phyloP scores from a whole-genome alignment of 805 yeast species.

The Kuraishia molischiana region DNA sequence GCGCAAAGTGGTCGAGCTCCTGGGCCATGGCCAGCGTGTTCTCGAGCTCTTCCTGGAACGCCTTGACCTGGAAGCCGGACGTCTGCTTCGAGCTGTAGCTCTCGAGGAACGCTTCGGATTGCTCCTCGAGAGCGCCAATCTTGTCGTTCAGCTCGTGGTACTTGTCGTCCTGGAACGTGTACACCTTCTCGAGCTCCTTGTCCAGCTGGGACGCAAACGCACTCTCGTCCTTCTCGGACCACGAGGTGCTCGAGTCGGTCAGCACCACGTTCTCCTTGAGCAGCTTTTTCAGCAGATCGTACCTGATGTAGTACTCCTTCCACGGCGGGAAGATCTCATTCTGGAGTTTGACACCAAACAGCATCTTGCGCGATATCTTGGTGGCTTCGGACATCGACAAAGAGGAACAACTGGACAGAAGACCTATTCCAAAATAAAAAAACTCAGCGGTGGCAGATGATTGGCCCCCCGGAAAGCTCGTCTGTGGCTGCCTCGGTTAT shows the following conservation, averaged over 20 bases:
- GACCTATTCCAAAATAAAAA: too few relatives aligned
- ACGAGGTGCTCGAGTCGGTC: conserved; percentile 16
- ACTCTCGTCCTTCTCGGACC: conserved; percentile 69
- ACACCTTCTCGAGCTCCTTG: conserved; percentile 66
- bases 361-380: conserved; percentile 33
- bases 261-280: conserved; percentile 56
- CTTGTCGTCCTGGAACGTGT: conserved; percentile 56
- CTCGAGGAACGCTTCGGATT: conserved; percentile 32
- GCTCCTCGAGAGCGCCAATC: conserved; percentile 54
- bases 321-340: conserved; percentile 83
- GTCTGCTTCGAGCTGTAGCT: conserved; percentile 7
- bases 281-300: conserved; percentile 54
- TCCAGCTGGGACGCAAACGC: conserved; percentile 60
- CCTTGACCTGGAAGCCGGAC: conserved; percentile 40
- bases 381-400: background rate
- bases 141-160: conserved; percentile 59
- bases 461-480: too few relatives aligned
- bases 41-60: conserved; percentile 64
- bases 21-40: conserved; percentile 65
- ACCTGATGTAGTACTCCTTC: conserved; percentile 64
- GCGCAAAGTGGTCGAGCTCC: conserved; percentile 80
- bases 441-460: too few relatives aligned
- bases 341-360: conserved; percentile 77
- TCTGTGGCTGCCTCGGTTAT: too few relatives aligned
- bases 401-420: background rate